phyloP scores from a whole-genome alignment of 2,329 filamentous ascomycete genomes.

The Trichoderma atrobrunneum region DNA sequence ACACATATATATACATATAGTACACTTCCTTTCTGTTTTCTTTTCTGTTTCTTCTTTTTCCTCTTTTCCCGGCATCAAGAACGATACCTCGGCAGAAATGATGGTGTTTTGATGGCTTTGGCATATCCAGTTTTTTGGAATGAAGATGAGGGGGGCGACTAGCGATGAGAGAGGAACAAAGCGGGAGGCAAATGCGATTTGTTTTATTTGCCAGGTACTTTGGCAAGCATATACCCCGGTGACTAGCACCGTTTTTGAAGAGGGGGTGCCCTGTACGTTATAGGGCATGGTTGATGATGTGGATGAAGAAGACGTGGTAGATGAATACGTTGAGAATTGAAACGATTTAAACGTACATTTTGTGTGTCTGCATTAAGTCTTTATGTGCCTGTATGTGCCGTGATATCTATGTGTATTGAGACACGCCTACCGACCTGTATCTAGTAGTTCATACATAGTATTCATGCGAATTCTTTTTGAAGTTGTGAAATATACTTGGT shows the following conservation, averaged over 20 bases:
- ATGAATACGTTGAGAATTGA: conserved; percentile 9
- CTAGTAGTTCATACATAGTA: not conserved
- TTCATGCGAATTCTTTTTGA: not conserved
- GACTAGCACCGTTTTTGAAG: conserved; percentile 3
- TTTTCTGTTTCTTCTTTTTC: not conserved
- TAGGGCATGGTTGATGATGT: not conserved
- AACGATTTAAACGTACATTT: not conserved
- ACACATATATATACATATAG: not conserved
- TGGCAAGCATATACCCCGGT: conserved; percentile 21
- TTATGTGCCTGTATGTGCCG: not conserved
- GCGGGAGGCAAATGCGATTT: not conserved
- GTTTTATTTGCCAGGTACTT: not conserved
- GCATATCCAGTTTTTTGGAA: not conserved
- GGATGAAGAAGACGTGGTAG: not conserved
- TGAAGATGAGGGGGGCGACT: not conserved
- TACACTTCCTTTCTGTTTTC: not conserved
- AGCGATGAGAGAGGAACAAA: not conserved
- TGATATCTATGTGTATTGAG: not conserved
- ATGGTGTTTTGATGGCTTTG: not conserved
- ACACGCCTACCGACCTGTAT: not conserved
- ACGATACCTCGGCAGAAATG: not conserved
- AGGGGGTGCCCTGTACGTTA: not conserved
- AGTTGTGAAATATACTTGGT: not conserved
- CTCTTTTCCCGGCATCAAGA: not conserved
- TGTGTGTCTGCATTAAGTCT: not conserved